phyloP scores from a whole-genome alignment of 1,284 basidiomycete species.

The Boletus austroedulis region DNA sequence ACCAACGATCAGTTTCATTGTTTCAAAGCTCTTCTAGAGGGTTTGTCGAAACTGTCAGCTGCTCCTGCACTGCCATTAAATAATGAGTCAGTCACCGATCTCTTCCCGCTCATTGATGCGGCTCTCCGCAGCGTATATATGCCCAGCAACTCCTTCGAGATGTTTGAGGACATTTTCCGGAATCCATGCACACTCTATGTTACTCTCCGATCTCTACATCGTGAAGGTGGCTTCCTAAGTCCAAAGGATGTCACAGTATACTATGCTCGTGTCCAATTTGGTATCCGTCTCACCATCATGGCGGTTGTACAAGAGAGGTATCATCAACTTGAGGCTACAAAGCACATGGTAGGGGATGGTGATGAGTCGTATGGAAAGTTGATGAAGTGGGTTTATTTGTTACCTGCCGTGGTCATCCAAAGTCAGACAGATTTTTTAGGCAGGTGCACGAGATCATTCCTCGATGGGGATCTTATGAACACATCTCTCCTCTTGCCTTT shows the following conservation, averaged over 20 bases:
- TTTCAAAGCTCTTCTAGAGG: too few species aligned
- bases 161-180: too few species aligned
- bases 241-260: not conserved
- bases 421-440: not conserved
- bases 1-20: too few species aligned
- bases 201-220: too few species aligned
- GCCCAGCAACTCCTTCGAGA: too few species aligned
- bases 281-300: not conserved
- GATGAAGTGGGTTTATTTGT: not conserved
- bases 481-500: not conserved
- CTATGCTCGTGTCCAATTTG: not conserved
- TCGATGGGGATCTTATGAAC: not conserved
- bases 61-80: too few species aligned
- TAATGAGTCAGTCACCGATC: too few species aligned
- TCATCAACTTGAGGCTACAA: not conserved
- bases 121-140: too few species aligned
- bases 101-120: too few species aligned
- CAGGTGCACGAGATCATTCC: not conserved
- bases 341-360: not conserved
- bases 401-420: not conserved
- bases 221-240: too few species aligned
- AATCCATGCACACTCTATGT: too few species aligned
- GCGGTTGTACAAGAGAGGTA: not conserved
- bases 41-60: too few species aligned
- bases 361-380: not conserved